Percentiles rank a stretch among this genome's conserved stretches.
Evolutionary conservation across 306 rosid species (phyloP).

Genomic region (Herpetospermum pedunculosum): DNA sequence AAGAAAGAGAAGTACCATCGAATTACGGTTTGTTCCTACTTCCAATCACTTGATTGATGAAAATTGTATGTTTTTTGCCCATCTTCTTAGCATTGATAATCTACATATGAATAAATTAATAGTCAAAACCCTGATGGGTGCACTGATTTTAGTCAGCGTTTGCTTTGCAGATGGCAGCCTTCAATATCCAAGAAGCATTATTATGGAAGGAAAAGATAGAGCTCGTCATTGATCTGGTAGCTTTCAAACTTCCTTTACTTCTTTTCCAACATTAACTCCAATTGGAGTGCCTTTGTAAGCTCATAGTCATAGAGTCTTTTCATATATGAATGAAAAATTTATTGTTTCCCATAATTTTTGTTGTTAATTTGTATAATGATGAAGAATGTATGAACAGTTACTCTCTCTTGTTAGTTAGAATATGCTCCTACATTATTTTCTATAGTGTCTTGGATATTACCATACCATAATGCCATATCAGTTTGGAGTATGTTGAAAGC

Average conservation of each 20-base stretch:
- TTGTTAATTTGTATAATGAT: not conserved
- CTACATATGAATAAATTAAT: not conserved
- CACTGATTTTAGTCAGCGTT: slow-evolving; percentile 9
- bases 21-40: slow-evolving; percentile 57
- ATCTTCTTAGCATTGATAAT: not conserved
- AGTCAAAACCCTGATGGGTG: not conserved
- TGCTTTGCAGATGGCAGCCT: slow-evolving; percentile 85
- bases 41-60: not conserved
- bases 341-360: not conserved
- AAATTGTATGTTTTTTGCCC: not conserved
- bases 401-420: not conserved
- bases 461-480: not conserved
- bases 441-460: not conserved
- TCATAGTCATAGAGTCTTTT: not conserved
- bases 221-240: slow-evolving; percentile 87
- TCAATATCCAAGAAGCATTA: slow-evolving; percentile 96
- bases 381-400: not conserved
- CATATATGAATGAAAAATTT: not conserved
- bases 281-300: not conserved
- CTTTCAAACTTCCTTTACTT: slow-evolving; percentile 3
- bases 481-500: not conserved
- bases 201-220: slow-evolving; percentile 89
- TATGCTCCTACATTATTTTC: not conserved
- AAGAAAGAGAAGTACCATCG: slow-evolving; percentile 91
- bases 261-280: not conserved